A percentile compares a stretch with the other conserved stretches of the same genome.
Conservation (phyloP, 805 yeast genomes). For the Spathaspora passalidarum region DNA sequence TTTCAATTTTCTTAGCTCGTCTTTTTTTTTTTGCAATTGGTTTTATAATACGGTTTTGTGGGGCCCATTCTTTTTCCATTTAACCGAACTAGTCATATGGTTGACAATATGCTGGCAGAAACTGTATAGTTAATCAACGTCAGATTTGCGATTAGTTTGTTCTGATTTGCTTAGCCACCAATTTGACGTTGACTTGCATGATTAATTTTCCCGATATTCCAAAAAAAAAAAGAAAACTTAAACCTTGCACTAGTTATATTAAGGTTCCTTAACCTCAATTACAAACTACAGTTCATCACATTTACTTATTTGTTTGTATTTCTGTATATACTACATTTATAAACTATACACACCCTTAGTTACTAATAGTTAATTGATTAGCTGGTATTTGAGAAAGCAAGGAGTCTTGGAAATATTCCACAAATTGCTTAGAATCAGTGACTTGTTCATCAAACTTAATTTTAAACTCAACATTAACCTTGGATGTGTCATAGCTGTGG, state of each 20-base stretch:
- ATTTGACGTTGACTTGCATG: neutral
- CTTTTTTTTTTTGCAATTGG: neutral
- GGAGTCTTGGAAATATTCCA: slow-evolving; percentile 29
- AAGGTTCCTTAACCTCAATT: no score
- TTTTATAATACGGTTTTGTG: neutral
- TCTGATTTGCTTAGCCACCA: neutral
- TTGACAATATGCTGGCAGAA: neutral
- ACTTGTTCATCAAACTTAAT: slow-evolving; percentile 30
- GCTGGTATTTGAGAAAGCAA: slow-evolving; percentile 32
- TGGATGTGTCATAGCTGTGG: neutral
- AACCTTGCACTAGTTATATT: neutral
- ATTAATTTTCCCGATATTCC: neutral
- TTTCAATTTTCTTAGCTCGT: neutral
- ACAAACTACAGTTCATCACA: no score
- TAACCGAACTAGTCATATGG: neutral
- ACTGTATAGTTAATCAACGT: no score
- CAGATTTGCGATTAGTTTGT: no score
- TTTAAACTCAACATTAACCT: slow-evolving; percentile 31
- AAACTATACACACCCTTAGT: slow-evolving; percentile 1
- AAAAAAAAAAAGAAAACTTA: neutral
- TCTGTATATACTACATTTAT: neutral
- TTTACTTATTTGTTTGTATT: neutral
- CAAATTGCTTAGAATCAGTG: slow-evolving; percentile 35
- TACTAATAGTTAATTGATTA: slow-evolving; percentile 8
- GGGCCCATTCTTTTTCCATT: no score